These are phyloP conservation scores for Colletotrichum scovillei DNA, from an alignment of 2,329 filamentous ascomycete genomes.

Conservation along the genomic window DNA sequence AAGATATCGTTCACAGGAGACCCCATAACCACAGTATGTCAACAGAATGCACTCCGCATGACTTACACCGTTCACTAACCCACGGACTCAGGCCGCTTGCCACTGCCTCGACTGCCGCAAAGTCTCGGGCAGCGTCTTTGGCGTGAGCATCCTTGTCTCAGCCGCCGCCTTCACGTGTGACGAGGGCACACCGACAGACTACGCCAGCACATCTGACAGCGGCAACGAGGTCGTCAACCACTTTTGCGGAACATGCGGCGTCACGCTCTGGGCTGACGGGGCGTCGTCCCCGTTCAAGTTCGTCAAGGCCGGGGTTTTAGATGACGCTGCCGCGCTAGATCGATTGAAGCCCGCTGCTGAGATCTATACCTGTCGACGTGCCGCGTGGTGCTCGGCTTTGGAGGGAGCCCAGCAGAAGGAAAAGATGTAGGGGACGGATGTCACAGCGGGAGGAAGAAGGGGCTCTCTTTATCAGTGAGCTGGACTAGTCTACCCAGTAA, in stretches of 20 bases:
- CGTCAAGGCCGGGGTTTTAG: slow-evolving; percentile 18
- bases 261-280: slow-evolving; percentile 16
- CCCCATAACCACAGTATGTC: background rate
- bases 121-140: slow-evolving; percentile 20
- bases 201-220: background rate
- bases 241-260: slow-evolving; percentile 16
- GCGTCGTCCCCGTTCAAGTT: background rate
- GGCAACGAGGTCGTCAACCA: slow-evolving; percentile 20
- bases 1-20: background rate
- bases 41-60: too few species aligned
- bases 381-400: background rate
- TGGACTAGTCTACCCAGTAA: too few species aligned
- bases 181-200: background rate
- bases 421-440: background rate
- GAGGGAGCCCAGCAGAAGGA: background rate
- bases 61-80: background rate
- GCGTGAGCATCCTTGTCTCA: slow-evolving; percentile 9
- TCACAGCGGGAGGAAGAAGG: too few species aligned
- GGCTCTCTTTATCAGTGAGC: too few species aligned
- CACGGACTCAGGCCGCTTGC: slow-evolving; percentile 10
- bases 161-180: background rate
- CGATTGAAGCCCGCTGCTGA: background rate
- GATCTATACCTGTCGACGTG: slow-evolving; percentile 5
- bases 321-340: background rate
- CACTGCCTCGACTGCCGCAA: slow-evolving; percentile 28